phyloP scores from a whole-genome alignment of 179 eudicot species.

The Beta lomatogona region DNA sequence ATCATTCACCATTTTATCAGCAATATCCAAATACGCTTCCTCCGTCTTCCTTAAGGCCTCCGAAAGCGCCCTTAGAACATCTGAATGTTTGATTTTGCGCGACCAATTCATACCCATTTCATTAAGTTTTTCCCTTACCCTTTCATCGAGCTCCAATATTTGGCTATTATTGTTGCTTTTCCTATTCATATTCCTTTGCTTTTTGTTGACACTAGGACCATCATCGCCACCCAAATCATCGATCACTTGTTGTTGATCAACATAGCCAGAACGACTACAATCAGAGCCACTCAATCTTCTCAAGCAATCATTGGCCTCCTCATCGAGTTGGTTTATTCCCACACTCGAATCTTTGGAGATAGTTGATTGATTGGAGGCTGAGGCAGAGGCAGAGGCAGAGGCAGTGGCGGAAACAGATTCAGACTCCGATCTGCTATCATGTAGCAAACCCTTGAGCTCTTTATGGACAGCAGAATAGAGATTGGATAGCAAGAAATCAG shows the following conservation, averaged over 20 bases:
- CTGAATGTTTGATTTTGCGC: constrained; percentile 40
- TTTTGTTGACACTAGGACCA: neutral
- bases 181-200: neutral
- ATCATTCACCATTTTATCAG: constrained; percentile 77
- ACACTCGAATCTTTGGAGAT: constrained; percentile 32
- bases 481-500: constrained; percentile 69
- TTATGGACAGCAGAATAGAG: constrained; percentile 57
- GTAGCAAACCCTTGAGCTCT: constrained; percentile 59
- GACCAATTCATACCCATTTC: constrained; percentile 27
- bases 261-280: constrained; percentile 11
- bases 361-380: constrained; percentile 32
- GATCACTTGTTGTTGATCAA: constrained; percentile 14
- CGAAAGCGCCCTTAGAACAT: constrained; percentile 66
- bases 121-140: constrained; percentile 24
- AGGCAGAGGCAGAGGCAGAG: neutral
- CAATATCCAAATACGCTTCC: constrained; percentile 68
- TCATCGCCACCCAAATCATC: neutral
- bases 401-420: constrained; percentile 9
- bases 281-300: constrained; percentile 24
- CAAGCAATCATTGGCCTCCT: constrained; percentile 20
- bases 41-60: constrained; percentile 81
- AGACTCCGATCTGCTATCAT: constrained; percentile 18
- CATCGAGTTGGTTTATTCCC: neutral
- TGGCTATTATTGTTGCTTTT: neutral
- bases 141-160: constrained; percentile 33